These are phyloP conservation scores for Phytophthora hibernalis DNA, from an alignment of 352 stramenopile species.

Conservation along the genomic window DNA sequence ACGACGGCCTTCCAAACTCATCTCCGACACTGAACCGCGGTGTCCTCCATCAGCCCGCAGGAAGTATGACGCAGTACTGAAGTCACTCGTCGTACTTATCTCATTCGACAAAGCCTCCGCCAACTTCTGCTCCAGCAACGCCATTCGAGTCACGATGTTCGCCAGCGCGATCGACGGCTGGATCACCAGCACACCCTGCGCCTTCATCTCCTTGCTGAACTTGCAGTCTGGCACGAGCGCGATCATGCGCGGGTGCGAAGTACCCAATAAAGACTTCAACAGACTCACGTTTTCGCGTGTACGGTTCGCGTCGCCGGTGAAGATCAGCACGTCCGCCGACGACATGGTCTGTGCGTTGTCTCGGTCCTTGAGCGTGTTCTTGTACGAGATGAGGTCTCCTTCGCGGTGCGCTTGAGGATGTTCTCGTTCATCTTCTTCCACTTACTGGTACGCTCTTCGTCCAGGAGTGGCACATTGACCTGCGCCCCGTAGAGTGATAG, in stretches of 20 bases:
- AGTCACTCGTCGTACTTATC: conserved; percentile 55
- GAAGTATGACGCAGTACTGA: conserved; percentile 65
- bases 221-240: conserved; percentile 54
- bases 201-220: too few species aligned
- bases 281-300: conserved; percentile 59
- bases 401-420: conserved; percentile 54
- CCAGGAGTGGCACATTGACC: conserved; percentile 64
- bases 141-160: conserved; percentile 70
- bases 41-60: conserved; percentile 43
- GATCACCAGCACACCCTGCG: too few species aligned
- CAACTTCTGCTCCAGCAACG: conserved; percentile 56
- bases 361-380: conserved; percentile 65
- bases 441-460: conserved; percentile 60
- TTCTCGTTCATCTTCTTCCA: conserved; percentile 70
- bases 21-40: conserved; percentile 52
- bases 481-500: conserved; percentile 66
- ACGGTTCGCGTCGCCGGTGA: conserved; percentile 57
- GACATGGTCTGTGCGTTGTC: conserved; percentile 47
- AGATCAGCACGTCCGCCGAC: conserved; percentile 63
- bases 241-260: conserved; percentile 62
- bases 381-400: conserved; percentile 70
- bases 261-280: conserved; percentile 48
- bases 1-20: conserved; percentile 45
- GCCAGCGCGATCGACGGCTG: conserved; percentile 71
- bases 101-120: conserved; percentile 48